Evolutionary conservation across 177 flowering plant genomes (phyloP), one percentile per base, ranked within the genome.

Genomic region (Vitis hybrid): DNA sequence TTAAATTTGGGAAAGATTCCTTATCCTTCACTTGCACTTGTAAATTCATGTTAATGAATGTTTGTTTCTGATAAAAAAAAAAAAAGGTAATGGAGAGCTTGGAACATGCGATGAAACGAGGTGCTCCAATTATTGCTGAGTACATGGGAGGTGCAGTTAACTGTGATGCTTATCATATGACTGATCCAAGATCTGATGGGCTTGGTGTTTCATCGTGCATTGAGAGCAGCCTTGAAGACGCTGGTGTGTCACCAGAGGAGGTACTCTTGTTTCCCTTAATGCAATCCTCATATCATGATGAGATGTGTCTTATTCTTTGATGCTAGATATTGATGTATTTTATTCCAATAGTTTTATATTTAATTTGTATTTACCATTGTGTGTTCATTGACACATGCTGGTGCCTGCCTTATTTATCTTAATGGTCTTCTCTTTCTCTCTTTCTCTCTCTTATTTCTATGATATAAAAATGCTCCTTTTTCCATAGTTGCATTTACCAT

Each of bases 91-190:
- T 92, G 95, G 98, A 94, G 84, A 91, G 93, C 75, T 86, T 94
- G 85, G 97, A 94, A 72, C 97, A 94, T 85, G 98, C 98, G 68
- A 89, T 86, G 93, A 94, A 86, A 75, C 88, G 98, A 75, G 93
- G 83, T 68, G 97, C 97, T 59, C 93, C 94, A 48, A 92, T 94
- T 52, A 75, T 92, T 77, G 97, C 94, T 1, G 94, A 94, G 77
- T 94, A 90, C 73, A 73, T 92, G 58, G 98, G 97, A 58, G 98
- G 97, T 72, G 93, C 96, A 32, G 78, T 94, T 54, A 94, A 85
- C 60, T 94, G 97, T 81, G 98, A 92, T 89, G 98, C 98, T 65
- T 80, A 94, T 83, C 97, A 94, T 73, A 86, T 94, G 97, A 92
- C 97, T 56, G 97, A 94, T 80, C 98, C 98, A 48, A 83, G 97